These are phyloP conservation scores for Tilletia walkeri DNA, from an alignment of 1,284 basidiomycete species.

Conservation along the genomic window DNA sequence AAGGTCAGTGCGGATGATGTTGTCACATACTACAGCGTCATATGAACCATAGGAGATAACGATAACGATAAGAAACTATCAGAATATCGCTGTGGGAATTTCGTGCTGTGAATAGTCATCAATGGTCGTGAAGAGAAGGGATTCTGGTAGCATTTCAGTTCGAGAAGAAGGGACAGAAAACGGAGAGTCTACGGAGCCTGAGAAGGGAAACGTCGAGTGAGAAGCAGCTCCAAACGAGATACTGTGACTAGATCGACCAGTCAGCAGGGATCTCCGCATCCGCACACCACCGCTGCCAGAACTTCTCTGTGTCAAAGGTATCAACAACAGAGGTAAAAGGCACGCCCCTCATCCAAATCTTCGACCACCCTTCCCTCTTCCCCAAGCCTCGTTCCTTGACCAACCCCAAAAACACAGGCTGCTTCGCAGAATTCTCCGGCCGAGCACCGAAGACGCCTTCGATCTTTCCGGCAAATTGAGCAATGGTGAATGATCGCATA, in stretches of 20 bases:
- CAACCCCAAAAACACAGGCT: neutral
- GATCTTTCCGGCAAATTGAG: neutral
- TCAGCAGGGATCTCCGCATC: conserved; percentile 5
- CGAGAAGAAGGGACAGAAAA: no score
- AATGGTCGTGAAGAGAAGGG: no score
- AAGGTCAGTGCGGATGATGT: no score
- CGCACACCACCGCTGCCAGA: conserved; percentile 14
- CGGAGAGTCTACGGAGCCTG: no score
- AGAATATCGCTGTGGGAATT: no score
- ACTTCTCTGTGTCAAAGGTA: neutral
- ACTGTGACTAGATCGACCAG: conserved; percentile 3
- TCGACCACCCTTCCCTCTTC: neutral
- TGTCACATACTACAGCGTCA: no score
- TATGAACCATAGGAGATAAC: no score
- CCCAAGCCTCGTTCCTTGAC: neutral
- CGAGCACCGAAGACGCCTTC: neutral
- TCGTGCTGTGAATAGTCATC: no score
- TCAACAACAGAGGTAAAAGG: neutral
- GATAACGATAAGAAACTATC: no score
- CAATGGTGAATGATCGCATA: neutral
- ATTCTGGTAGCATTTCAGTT: no score
- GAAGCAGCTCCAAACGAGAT: no score
- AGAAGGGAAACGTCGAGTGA: no score
- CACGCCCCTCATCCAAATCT: neutral
- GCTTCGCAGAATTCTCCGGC: neutral